Base-by-base conservation (phyloP, 768 basidiomycete species). In the Mycena vitilis region DNA sequence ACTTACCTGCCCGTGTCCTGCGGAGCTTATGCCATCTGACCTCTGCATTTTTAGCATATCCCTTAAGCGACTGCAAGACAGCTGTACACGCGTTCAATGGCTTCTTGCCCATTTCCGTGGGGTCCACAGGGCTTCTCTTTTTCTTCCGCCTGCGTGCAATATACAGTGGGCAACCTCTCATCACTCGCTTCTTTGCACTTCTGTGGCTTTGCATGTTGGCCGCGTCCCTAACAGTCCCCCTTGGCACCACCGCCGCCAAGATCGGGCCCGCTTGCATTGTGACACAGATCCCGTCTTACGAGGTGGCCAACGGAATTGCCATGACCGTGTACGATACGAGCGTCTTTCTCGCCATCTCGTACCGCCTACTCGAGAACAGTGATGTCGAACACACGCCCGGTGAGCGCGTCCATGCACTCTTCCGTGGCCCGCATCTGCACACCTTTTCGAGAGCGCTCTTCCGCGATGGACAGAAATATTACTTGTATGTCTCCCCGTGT, bases 331-430 rank as follows among this genome's bases (percentile, higher is more conserved):
- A 12, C 34, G 52, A 54, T 34, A 54, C 52, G 52, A 36, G 52
- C 52, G 52, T 54, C 12, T 54, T 54, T 34, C 52, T 54, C 52
- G 52, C 52, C 1, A 54, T 54, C 18, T 54, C 52, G 34, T 54
- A 20, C 20, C 16, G 52, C 16, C 36, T 54, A 18, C 52, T 54
- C 18, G 30, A 34, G 18, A 54, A 54, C 36, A 23, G 52, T 4
- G 34, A 34, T 9, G 34, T 23, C 22, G 52, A 54, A 34, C 52
- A 54, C 9, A 54, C 52, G 7, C 30, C 18, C 7, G 34, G 34
- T 7, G 52, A 54, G 6, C 9, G 8, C 10, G 16, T 37, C 7
- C 30, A 34, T 34, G 52, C 52, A 6, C 18, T 37, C 9, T 54
- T 36, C 18, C 15, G 52, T 18, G 36, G 34, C 16, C 34, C 52